Base-by-base conservation (phyloP, 768 basidiomycete genomes). In the Multifurca ochricompacta region DNA sequence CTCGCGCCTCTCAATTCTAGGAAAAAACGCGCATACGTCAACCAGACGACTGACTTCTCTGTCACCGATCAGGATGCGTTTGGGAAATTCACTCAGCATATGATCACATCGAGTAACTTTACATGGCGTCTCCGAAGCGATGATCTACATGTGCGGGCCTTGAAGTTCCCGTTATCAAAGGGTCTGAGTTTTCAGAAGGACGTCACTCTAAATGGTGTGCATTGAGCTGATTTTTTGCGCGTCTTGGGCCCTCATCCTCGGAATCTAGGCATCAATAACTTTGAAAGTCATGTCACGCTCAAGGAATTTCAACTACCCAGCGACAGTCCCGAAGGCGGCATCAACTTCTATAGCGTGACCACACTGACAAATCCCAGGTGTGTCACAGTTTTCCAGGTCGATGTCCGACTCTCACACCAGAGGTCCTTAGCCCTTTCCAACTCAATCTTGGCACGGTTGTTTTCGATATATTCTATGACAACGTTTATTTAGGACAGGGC, bases 21-120 rank as follows among this genome's bases (percentile, higher is more conserved):
- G 44, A 62, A 74, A 47, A 80, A 81, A 62, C 76, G 78, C 49
- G 86, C 83, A 1, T 70, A 68, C 3, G 74, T 87, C 63, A 78
- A 87, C 65, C 78, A 84, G 61, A 78, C 73, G 7, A 79, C 76
- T 0, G 68, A 67, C 1, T 87, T 87, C 67, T 68, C 66, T 18
- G 83, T 87, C 62, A 65, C 66, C 2, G 73, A 87, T 61, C 67
- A 77, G 62, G 66, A 65, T 28, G 79, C 79, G 10, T 87, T 88
- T 60, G 78, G 78, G 53, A 71, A 70, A 19, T 87, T 87, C 67
- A 75, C 83, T 2, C 69, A 69, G 37, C 68, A 72, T 30, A 72
- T 89, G 74, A 87, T 88, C 64, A 87, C 82, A 0, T 74, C 78
- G 42, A 70, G 70, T 42, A 80, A 74, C 53, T 87, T 88, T 62